Conservation (phyloP, 2,329 filamentous ascomycete genomes). For the Colletotrichum musae region DNA sequence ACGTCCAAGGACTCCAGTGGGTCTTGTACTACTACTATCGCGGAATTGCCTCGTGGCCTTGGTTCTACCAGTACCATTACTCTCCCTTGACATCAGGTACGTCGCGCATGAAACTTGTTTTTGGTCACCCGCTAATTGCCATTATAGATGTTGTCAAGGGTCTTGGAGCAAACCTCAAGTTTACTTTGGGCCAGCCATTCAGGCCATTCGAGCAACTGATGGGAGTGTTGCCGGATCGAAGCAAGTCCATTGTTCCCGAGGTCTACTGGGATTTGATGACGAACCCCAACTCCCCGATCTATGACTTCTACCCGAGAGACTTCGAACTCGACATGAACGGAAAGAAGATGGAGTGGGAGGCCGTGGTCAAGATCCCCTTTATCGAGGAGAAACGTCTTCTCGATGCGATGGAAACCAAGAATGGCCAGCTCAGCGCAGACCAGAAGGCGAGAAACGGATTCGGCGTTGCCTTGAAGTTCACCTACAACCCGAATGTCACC, state of each 20-base stretch:
- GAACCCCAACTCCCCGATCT: conserved; percentile 88
- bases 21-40: conserved; percentile 98
- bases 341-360: conserved; percentile 99
- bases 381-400: conserved; percentile 93
- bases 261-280: conserved; percentile 96
- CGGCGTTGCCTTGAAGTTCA: conserved; percentile 93
- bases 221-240: conserved; percentile 97
- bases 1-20: conserved; percentile 98
- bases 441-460: conserved; percentile 91
- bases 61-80: conserved; percentile 98
- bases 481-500: conserved; percentile 82
- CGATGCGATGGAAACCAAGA: conserved; percentile 87
- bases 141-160: conserved; percentile 87
- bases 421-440: conserved; percentile 81
- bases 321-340: conserved; percentile 99
- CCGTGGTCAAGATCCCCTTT: conserved; percentile 98
- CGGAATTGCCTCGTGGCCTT: conserved; percentile 97
- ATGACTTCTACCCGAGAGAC: conserved; percentile 97
- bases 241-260: conserved; percentile 92
- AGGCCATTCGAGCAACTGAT: conserved; percentile 96
- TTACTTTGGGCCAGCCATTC: conserved; percentile 95
- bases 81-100: conserved; percentile 92
- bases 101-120: conserved; percentile 39
- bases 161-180: conserved; percentile 88
- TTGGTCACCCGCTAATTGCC: conserved; percentile 62